Evolutionary conservation across 164 flowering plant genomes (phyloP).

Genomic region (Buxus sempervirens): DNA sequence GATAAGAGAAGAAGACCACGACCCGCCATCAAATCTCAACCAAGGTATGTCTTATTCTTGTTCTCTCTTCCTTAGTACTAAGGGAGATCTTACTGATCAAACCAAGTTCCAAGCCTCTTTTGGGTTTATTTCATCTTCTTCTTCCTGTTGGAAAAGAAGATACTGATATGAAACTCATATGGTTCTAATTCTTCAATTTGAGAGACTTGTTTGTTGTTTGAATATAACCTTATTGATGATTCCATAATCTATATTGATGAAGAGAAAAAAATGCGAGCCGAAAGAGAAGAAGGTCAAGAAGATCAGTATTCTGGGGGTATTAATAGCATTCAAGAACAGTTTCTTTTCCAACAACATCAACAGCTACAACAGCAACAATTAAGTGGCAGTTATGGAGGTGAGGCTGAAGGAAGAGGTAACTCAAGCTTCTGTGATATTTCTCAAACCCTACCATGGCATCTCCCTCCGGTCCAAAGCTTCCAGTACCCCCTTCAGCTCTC

Average conservation of each 20-base stretch:
- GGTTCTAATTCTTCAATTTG: no score
- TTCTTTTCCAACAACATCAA: constrained; percentile 31
- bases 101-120: not conserved
- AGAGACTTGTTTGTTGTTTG: not conserved
- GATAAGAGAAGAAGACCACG: not conserved
- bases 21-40: constrained; percentile 5
- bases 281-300: constrained; percentile 38
- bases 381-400: constrained; percentile 15
- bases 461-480: constrained; percentile 47
- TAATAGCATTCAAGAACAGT: constrained; percentile 41
- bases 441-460: constrained; percentile 55
- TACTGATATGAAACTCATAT: no score
- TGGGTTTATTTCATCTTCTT: not conserved
- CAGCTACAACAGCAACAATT: constrained; percentile 8
- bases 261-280: constrained; percentile 25
- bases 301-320: constrained; percentile 34
- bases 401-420: constrained; percentile 26
- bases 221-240: not conserved
- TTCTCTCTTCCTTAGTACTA: not conserved
- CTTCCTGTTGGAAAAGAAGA: no score
- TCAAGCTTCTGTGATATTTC: constrained; percentile 43
- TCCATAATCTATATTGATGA: not conserved
- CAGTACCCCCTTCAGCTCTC: constrained; percentile 36
- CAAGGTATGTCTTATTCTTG: constrained; percentile 11
- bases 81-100: no score